Evolutionary conservation across 257 asterid genomes (phyloP), one percentile per base, ranked within the genome.

Genomic region (Rhazya stricta): DNA sequence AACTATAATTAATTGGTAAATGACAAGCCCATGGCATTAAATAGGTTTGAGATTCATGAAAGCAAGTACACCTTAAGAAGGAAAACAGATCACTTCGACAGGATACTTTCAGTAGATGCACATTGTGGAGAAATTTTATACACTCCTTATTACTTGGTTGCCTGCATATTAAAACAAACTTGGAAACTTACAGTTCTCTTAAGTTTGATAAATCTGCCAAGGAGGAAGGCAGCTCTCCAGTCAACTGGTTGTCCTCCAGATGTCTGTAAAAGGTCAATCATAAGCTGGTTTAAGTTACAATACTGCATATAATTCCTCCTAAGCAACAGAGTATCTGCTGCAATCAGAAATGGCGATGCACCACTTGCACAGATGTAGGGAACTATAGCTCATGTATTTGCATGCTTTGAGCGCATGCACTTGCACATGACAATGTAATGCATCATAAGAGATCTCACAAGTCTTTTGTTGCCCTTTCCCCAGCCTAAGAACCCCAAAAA

Each of bases 151-250:
- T 1, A 63, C 4, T 50, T 72, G 60, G 41, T 29, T 43, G 43
- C 9, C 54, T 23, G 46, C 48, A 34, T 29, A 78, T n/a, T 61
- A 29, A 41, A 29, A 30, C 23, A 53, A 13, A 51, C 75, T 58
- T 74, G 73, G 69, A 84, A 81, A 82, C 99, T 88, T 90, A 94
- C 99, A 94, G 75, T 84, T 94, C 99, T 83, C 85, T 86, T 84
- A 94, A 80, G 81, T 87, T 90, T 57, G 91, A 75, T 67, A 94
- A 77, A 76, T 51, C 83, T 46, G 83, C 90, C 85, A 94, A 82
- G 72, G 92, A 85, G 78, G 88, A 75, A 86, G 96, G 96, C 76
- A 94, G 85, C 81, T 79, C 90, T 50, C 97, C 97, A 37, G 85
- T 89, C 86, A 94, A 83, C 74, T 75, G 82, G 82, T 94, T 94